phyloP scores from a whole-genome alignment of 495 filamentous ascomycete species.

The Aspergillus baeticus region DNA sequence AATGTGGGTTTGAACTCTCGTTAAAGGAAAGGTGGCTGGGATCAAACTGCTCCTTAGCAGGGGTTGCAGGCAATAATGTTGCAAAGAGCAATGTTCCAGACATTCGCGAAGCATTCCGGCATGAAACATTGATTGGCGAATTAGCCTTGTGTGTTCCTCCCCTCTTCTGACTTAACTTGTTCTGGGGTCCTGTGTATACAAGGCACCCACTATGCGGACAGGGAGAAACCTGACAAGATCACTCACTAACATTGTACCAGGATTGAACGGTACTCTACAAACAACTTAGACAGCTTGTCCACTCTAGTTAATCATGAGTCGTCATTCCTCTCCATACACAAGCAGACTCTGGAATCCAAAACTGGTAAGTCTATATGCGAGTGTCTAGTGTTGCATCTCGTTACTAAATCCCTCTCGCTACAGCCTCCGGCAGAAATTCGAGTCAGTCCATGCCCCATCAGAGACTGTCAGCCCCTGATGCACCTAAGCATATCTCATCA shows the following conservation, averaged over 20 bases:
- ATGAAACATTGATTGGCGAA: constrained; percentile 81
- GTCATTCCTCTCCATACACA: neutral
- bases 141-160: constrained; percentile 65
- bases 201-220: neutral
- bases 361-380: neutral
- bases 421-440: neutral
- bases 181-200: neutral
- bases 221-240: neutral
- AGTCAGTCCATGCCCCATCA: neutral
- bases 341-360: neutral
- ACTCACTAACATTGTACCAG: constrained; percentile 20
- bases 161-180: neutral
- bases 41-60: constrained; percentile 65
- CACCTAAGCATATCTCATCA: neutral
- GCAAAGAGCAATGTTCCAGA: constrained; percentile 95
- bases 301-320: neutral
- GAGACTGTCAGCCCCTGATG: neutral
- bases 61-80: constrained; percentile 80
- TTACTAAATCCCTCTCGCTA: neutral
- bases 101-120: constrained; percentile 81
- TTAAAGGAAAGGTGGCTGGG: constrained; percentile 93
- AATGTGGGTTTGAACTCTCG: constrained; percentile 88
- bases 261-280: constrained; percentile 29
- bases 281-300: neutral
- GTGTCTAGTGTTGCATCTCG: neutral